Conservation (phyloP, 2,329 filamentous ascomycete species). For the Claviceps fusiformis region DNA sequence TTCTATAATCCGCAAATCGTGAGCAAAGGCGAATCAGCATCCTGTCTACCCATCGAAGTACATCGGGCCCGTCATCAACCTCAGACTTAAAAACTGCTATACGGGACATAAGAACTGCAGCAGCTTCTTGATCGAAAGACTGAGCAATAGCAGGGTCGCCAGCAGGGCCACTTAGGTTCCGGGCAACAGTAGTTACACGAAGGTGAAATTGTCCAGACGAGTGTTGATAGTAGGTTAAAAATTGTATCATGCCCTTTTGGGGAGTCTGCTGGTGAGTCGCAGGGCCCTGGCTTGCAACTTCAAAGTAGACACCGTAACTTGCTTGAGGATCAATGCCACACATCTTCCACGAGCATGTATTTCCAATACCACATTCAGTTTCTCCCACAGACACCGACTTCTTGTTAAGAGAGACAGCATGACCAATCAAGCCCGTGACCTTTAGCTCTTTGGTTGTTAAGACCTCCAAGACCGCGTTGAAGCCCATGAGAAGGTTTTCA, state of each 20-base stretch:
- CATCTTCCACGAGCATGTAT: constrained; percentile 99
- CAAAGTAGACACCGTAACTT: constrained; percentile 94
- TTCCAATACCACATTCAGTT: constrained; percentile 95
- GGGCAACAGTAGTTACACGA: constrained; percentile 83
- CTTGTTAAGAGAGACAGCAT: constrained; percentile 94
- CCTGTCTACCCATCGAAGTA: constrained; percentile 92
- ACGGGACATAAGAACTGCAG: constrained; percentile 95
- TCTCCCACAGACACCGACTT: constrained; percentile 95
- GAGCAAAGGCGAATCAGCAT: constrained; percentile 97
- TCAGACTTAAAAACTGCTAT: constrained; percentile 99
- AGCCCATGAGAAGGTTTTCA: constrained; percentile 93
- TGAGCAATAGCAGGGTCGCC: constrained; percentile 92
- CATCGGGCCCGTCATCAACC: constrained; percentile 96
- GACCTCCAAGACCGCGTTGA: constrained; percentile 92
- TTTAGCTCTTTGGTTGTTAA: constrained; percentile 96
- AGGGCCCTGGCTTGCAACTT: constrained; percentile 88
- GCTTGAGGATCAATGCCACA: constrained; percentile 90
- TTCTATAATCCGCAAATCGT: constrained; percentile 92
- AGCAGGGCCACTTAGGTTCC: constrained; percentile 82
- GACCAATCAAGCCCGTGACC: constrained; percentile 91
- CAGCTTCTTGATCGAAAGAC: constrained; percentile 96
- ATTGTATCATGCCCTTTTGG: constrained; percentile 93
- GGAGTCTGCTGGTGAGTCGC: constrained; percentile 74
- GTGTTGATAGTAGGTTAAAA: constrained; percentile 97
- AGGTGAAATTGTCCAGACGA: constrained; percentile 93